Base-by-base conservation (phyloP, 257 asterid genomes). In the Rubia yunnanensis region DNA sequence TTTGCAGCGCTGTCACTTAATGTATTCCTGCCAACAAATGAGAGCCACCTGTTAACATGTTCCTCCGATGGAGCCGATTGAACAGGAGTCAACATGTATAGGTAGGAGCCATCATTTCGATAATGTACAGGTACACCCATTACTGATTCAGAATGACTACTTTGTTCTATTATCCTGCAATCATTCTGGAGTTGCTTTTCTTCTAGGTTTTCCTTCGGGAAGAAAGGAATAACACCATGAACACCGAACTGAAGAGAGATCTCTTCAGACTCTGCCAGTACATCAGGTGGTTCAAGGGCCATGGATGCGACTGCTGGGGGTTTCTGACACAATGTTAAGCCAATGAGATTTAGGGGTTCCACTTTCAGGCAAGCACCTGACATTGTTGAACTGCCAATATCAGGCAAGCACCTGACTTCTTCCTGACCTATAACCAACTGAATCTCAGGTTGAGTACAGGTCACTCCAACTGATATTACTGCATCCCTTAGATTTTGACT, bases 51-150 rank as follows among this genome's bases (percentile, higher is more conserved):
- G 44, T 73, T 75, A 73, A 92, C 85, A 73, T 78, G 73, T 77
- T 82, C 88, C 72, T 65, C 74, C 3, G 68, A 79, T 71, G 99
- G 97, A 63, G 99, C 95, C 72, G 90, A 79, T 20, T 63, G 68
- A 58, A 80, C 77, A 70, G 88, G 94, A 48, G 96, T 83, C 82
- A 92, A 82, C 87, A 92, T 81, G 79, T 81, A 89, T 49, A 83
- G 73, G 82, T 66, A 71, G 75, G 99, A 87, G 55, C 96, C 97
- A 77, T 92, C 94, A 80, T 83, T 85, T 79, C 83, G 88, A 79
- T 76, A 78, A 71, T 83, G 86, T 65, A 83, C 64, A 30, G 99
- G 96, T 71, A 85, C 82, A 38, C 96, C 98, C 72, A 82, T 73
- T 34, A 70, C 69, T 64, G 78, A 61, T 65, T 73, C 82, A 66